Percentiles rank a stretch among this genome's conserved stretches.
These are phyloP conservation scores for Camellia sinensis DNA, from an alignment of 148 eudicot genomes.

Conservation along the genomic window DNA sequence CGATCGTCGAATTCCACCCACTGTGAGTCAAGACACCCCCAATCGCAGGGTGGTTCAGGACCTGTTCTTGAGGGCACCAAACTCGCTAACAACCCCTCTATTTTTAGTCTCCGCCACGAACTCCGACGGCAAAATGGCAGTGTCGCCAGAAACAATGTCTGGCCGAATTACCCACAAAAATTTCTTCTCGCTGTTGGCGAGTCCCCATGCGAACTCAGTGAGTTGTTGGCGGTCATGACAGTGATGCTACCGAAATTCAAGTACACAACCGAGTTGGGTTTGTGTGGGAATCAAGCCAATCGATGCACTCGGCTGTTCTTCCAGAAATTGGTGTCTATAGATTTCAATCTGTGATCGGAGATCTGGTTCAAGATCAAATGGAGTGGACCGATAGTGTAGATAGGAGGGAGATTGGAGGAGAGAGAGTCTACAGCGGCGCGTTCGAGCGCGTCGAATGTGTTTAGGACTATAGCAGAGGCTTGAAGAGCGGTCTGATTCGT, in stretches of 20 bases:
- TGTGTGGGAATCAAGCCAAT: slow-evolving; percentile 48
- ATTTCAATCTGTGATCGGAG: slow-evolving; percentile 21
- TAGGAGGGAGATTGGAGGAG: slow-evolving; percentile 26
- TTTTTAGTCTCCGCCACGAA: slow-evolving; percentile 34
- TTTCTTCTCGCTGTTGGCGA: slow-evolving; percentile 47
- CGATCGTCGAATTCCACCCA: slow-evolving; percentile 40
- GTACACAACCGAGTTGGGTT: slow-evolving; percentile 42
- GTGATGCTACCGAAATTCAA: slow-evolving; percentile 59
- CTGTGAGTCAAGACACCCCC: slow-evolving; percentile 44
- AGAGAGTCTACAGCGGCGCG: slow-evolving; percentile 29
- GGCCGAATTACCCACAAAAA: slow-evolving; percentile 68
- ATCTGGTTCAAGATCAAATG: slow-evolving; percentile 26
- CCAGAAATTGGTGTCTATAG: slow-evolving; percentile 51
- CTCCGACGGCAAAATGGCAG: slow-evolving; percentile 37
- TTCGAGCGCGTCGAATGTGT: slow-evolving; percentile 55
- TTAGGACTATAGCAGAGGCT: slow-evolving; percentile 43
- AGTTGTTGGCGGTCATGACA: slow-evolving; percentile 39
- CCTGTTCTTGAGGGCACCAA: slow-evolving; percentile 55
- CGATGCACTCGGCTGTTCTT: slow-evolving; percentile 44
- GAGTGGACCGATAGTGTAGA: slow-evolving; percentile 49
- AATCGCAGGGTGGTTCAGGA: slow-evolving; percentile 34
- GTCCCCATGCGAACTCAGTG: slow-evolving; percentile 65
- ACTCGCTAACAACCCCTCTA: slow-evolving; percentile 37
- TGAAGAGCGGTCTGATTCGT: slow-evolving; percentile 19
- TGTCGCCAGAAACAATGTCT: slow-evolving; percentile 43